Evolutionary conservation across 2,329 filamentous ascomycete species (phyloP), one percentile per base, ranked within the genome.

Genomic region (Xylaria sp.): DNA sequence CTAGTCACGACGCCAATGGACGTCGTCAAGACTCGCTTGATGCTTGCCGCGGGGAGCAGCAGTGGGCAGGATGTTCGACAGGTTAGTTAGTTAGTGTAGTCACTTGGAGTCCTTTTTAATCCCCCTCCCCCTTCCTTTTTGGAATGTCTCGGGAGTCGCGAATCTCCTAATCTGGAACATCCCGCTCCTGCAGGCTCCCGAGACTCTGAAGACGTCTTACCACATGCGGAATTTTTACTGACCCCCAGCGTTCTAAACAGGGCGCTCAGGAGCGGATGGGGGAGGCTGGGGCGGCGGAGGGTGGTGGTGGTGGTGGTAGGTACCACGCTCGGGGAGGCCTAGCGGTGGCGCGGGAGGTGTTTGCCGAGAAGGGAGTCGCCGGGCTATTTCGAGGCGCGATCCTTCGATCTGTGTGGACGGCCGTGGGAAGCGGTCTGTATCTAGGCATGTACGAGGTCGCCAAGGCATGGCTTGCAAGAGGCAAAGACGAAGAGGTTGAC

Each of bases 1-100:
- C 86, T 92, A 10, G 77, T 96, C n/a, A 97, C 94, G 1, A 97
- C 94, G 57, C 94, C 94, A 0, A 88, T 94, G 62, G 94, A 97
- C 78, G 93, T 97, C 10, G 87, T 97, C 27, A 97, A 97, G 82
- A 97, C 94, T 70, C 82, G 71, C 5, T 60, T 72, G 66, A 72
- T 72, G 71, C 62, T 72, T 92, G 15, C 57, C 13, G 66, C 67
- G 13, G 66, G 69, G 5, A 31, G 57, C 22, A 31, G 57, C 22
- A 38, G 33, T 62, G 64, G 76, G 60, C 76, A 69, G 63, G 63
- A 77, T 63, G 67, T 73, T 60, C 67, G 71, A 59, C 72, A 10
- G n/a, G n/a, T n/a, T n/a, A n/a, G n/a, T n/a, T n/a, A n/a, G n/a
- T n/a, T n/a, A n/a, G n/a, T n/a, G n/a, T n/a, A n/a, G n/a, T n/a